These are phyloP conservation scores for Beta vulgaris DNA, from an alignment of 148 eudicot genomes.

Conservation along the genomic window DNA sequence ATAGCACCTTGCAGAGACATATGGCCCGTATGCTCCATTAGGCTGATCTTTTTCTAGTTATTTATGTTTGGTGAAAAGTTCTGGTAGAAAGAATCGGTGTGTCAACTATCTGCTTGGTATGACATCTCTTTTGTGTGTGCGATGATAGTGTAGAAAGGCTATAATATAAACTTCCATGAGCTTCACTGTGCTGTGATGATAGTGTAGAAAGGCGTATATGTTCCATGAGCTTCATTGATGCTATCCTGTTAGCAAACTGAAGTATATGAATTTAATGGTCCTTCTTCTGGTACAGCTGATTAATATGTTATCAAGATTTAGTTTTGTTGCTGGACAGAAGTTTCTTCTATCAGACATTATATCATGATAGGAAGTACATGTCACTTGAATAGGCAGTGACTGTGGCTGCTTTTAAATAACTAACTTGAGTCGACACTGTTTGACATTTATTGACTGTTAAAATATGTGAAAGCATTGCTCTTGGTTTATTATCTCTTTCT, in stretches of 20 bases:
- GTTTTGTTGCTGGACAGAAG: neutral
- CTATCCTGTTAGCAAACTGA: neutral
- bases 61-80: too few species aligned
- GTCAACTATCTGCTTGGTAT: neutral
- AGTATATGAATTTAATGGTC: neutral
- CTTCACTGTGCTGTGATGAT: neutral
- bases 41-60: neutral
- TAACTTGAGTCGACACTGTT: neutral
- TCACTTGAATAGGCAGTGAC: neutral
- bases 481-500: neutral
- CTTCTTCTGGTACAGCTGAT: neutral
- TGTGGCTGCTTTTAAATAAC: neutral
- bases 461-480: neutral
- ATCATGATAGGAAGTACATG: neutral
- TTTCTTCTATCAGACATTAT: neutral
- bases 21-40: too few species aligned
- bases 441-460: neutral
- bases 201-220: neutral
- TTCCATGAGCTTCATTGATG: neutral
- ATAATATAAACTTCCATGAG: neutral
- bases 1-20: neutral
- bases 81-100: too few species aligned
- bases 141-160: neutral
- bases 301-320: neutral
- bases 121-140: neutral